Percentiles rank a stretch among this genome's conserved stretches.
Conservation (phyloP, 768 basidiomycete species). For the Rhodocollybia butyracea region DNA sequence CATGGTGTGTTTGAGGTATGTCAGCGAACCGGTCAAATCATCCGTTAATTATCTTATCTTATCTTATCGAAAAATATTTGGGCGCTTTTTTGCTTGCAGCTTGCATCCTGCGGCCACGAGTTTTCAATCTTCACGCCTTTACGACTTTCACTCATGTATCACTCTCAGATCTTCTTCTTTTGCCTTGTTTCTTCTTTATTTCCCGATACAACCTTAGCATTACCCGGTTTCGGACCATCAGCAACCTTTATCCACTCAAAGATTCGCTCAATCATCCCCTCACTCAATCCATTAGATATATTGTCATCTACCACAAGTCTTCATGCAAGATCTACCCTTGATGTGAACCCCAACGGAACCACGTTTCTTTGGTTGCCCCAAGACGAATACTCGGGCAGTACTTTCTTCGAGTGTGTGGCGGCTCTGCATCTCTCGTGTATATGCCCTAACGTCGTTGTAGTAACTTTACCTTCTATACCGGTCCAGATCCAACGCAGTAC, state of each 20-base stretch:
- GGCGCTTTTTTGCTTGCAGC: no score
- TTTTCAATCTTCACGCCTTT: background rate
- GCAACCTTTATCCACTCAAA: background rate
- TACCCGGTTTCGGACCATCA: background rate
- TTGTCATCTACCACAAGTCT: background rate
- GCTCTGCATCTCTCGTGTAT: background rate
- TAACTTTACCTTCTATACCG: constrained; percentile 57
- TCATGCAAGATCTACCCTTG: constrained; percentile 18
- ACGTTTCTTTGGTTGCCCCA: constrained; percentile 63
- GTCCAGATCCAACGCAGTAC: constrained; percentile 66
- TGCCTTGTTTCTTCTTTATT: background rate
- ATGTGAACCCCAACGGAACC: constrained; percentile 43
- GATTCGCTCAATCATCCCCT: background rate
- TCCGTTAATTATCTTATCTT: no score
- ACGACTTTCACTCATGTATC: background rate
- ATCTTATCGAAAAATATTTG: no score
- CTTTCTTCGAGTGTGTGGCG: constrained; percentile 66
- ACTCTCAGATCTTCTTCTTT: background rate
- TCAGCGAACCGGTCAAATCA: no score
- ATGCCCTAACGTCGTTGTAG: constrained; percentile 25
- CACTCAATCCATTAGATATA: background rate
- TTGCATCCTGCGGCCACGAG: no score
- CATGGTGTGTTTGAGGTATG: background rate
- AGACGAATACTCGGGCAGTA: constrained; percentile 62
- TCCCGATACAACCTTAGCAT: background rate